Conservation (phyloP, 1,139 yeast genomes). For the Casaregolazyma suthepensis region DNA sequence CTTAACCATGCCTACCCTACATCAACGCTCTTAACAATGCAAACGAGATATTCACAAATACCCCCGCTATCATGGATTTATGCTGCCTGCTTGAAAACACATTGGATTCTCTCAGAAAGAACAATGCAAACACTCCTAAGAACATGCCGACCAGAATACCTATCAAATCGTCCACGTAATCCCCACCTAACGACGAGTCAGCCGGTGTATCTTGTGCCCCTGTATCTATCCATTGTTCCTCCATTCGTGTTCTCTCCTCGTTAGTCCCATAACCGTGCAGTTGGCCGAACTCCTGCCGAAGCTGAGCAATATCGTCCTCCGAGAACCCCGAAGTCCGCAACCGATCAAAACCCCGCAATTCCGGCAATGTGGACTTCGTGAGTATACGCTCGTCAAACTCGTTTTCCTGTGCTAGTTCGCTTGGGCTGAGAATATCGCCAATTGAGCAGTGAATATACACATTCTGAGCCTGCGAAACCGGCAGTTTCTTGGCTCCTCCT, state of each 20-base stretch:
- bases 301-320: conserved; percentile 63
- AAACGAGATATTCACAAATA: conserved; percentile 30
- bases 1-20: conserved; percentile 13
- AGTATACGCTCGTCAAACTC: conserved; percentile 49
- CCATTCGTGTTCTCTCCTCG: conserved; percentile 44
- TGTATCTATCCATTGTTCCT: conserved; percentile 87
- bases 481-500: neutral
- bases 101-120: conserved; percentile 25
- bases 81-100: conserved; percentile 30
- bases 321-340: conserved; percentile 77
- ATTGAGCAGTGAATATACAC: conserved; percentile 74
- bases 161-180: conserved; percentile 31
- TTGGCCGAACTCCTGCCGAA: conserved; percentile 67
- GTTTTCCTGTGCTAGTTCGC: conserved; percentile 60
- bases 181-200: conserved; percentile 26
- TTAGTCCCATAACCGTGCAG: conserved; percentile 47
- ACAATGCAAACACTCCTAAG: conserved; percentile 31
- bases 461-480: conserved; percentile 15
- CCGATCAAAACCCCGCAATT: conserved; percentile 80
- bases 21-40: conserved; percentile 27
- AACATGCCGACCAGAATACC: conserved; percentile 36
- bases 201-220: conserved; percentile 47
- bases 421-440: conserved; percentile 58
- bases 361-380: conserved; percentile 52
- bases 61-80: conserved; percentile 30